These are phyloP conservation scores for Erythrophleum fordii DNA, from an alignment of 306 rosid species.

Conservation along the genomic window DNA sequence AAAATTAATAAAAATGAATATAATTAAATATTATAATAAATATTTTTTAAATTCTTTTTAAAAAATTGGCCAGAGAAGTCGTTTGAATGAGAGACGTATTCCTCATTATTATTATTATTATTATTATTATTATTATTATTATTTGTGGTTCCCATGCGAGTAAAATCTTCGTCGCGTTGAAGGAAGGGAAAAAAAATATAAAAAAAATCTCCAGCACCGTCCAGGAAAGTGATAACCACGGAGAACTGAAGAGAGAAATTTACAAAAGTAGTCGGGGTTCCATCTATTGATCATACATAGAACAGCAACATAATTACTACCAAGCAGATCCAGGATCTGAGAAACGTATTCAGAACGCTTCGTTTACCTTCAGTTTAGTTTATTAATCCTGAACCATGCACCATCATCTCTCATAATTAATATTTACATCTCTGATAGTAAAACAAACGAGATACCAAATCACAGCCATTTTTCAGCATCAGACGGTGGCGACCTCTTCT, in stretches of 20 bases:
- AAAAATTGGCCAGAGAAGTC: too few species aligned
- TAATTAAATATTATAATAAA: too few species aligned
- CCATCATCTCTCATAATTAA: neutral
- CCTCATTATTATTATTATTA: too few species aligned
- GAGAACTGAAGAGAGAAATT: neutral
- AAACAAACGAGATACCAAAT: constrained; percentile 9
- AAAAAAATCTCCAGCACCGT: neutral
- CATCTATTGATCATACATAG: neutral
- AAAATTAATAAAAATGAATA: too few species aligned
- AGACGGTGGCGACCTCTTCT: constrained; percentile 51
- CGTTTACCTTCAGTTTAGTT: neutral
- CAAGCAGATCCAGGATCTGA: constrained; percentile 2
- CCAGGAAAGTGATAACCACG: neutral
- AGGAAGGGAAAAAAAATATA: too few species aligned
- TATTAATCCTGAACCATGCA: neutral
- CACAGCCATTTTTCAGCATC: constrained; percentile 29
- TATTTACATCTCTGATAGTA: constrained; percentile 29
- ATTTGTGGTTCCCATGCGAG: too few species aligned
- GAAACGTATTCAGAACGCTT: neutral
- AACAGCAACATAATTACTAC: neutral
- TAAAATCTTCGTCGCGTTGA: too few species aligned
- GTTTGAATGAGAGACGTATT: too few species aligned
- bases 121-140: too few species aligned
- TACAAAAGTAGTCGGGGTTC: neutral
- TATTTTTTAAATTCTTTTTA: too few species aligned